phyloP scores from a whole-genome alignment of 257 asterid genomes.

The Scutellaria baicalensis region DNA sequence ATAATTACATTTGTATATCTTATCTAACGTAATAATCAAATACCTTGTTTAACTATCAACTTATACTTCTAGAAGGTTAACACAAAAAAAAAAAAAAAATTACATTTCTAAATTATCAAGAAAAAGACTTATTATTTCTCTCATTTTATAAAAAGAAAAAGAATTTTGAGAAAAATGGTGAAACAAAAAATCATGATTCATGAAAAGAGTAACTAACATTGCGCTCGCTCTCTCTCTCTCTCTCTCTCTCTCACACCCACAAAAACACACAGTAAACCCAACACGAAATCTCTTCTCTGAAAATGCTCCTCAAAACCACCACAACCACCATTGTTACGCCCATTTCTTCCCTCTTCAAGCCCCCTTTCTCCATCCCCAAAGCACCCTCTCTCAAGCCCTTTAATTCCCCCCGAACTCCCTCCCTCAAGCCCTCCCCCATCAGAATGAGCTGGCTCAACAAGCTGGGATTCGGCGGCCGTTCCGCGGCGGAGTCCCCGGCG shows the following conservation, averaged over 20 bases:
- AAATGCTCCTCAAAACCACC: conserved; percentile 42
- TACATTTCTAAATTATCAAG: not conserved
- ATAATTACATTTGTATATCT: no score
- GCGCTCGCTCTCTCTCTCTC: no score
- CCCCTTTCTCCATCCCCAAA: conserved; percentile 25
- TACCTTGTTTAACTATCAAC: no score
- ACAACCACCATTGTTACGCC: conserved; percentile 26
- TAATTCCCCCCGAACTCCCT: conserved; percentile 15
- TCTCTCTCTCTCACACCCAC: no score
- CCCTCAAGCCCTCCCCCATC: conserved; percentile 21
- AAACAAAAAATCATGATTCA: no score
- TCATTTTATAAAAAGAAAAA: no score
- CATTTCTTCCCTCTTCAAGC: conserved; percentile 31
- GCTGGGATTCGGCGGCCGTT: conserved; percentile 66
- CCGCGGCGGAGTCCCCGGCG: conserved; percentile 36
- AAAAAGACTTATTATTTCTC: no score
- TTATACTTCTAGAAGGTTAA: no score
- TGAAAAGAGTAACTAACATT: not conserved
- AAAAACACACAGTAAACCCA: not conserved
- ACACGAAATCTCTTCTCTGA: conserved; percentile 23
- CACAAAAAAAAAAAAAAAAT: not conserved
- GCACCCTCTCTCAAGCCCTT: conserved; percentile 24
- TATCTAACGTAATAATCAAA: no score
- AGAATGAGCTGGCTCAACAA: conserved; percentile 75
- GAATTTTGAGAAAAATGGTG: not conserved